Percentiles rank a stretch among this genome's conserved stretches.
Evolutionary conservation across 768 basidiomycete genomes (phyloP).

Genomic region (Xerocomellus dryophilus): DNA sequence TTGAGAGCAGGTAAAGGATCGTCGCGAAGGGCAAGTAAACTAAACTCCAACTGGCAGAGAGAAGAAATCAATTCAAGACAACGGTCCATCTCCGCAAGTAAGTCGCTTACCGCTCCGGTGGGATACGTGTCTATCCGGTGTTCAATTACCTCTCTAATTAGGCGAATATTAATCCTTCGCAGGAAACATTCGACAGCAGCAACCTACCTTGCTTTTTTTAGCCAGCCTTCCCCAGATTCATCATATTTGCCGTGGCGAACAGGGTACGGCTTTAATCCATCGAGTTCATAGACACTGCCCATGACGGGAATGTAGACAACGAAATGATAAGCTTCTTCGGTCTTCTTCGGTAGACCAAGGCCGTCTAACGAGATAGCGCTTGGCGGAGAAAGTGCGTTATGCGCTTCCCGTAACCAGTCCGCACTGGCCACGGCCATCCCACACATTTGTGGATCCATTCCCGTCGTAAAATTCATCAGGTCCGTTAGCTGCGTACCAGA

Average conservation of each 20-base stretch:
- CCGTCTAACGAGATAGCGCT: slow-evolving; percentile 86
- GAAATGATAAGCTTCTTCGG: slow-evolving; percentile 93
- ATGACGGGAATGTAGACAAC: slow-evolving; percentile 86
- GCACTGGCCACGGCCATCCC: slow-evolving; percentile 79
- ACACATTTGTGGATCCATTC: slow-evolving; percentile 85
- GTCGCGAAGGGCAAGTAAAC: slow-evolving; percentile 80
- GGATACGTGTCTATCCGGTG: slow-evolving; percentile 89
- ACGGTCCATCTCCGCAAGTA: not conserved
- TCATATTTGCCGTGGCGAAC: slow-evolving; percentile 77
- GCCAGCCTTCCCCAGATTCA: slow-evolving; percentile 76
- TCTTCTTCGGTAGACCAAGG: slow-evolving; percentile 61
- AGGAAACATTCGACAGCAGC: slow-evolving; percentile 5
- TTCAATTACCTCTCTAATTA: slow-evolving; percentile 74
- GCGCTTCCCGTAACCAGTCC: slow-evolving; percentile 78
- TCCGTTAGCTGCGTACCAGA: slow-evolving; percentile 69
- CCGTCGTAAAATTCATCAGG: slow-evolving; percentile 71
- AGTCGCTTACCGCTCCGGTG: slow-evolving; percentile 67
- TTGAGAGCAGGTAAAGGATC: slow-evolving; percentile 74
- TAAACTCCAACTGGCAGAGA: slow-evolving; percentile 76
- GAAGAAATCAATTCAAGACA: slow-evolving; percentile 9
- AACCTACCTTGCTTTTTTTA: slow-evolving; percentile 67
- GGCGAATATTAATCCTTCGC: slow-evolving; percentile 19
- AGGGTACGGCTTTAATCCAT: slow-evolving; percentile 79
- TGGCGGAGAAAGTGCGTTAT: slow-evolving; percentile 92
- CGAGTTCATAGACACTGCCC: slow-evolving; percentile 88